A percentile compares a stretch with the other conserved stretches of the same genome.
Evolutionary conservation across 345 rosid genomes (phyloP).

Genomic region (Sisymbrium irio): DNA sequence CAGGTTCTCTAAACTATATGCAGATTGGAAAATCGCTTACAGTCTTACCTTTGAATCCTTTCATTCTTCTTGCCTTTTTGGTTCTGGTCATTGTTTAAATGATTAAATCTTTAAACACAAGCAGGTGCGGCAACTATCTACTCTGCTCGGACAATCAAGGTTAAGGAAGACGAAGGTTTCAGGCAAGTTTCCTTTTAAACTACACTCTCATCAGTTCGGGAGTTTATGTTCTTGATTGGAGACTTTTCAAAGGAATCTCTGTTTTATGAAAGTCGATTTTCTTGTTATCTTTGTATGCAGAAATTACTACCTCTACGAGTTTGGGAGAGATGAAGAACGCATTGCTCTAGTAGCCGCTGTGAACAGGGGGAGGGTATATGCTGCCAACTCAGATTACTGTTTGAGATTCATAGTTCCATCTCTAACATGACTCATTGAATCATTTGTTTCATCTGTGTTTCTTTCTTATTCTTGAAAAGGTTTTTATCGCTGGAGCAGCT

Average conservation of each 20-base stretch:
- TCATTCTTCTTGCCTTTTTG: not conserved
- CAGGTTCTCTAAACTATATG: slow-evolving; percentile 46
- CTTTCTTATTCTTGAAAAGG: slow-evolving; percentile 36
- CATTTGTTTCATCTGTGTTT: slow-evolving; percentile 11
- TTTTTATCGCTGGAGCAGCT: slow-evolving; percentile 81
- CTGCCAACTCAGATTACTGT: slow-evolving; percentile 8
- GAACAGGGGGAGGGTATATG: slow-evolving; percentile 72
- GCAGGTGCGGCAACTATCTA: slow-evolving; percentile 76
- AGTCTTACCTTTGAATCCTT: not conserved
- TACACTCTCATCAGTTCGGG: not conserved
- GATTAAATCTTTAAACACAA: not conserved
- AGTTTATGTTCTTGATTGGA: not conserved
- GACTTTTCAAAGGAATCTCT: not conserved
- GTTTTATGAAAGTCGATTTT: slow-evolving; percentile 1
- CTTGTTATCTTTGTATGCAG: slow-evolving; percentile 36
- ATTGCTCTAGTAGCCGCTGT: slow-evolving; percentile 71
- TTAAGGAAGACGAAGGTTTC: slow-evolving; percentile 84
- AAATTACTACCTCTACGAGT: slow-evolving; percentile 87
- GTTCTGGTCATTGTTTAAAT: not conserved
- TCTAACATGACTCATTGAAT: not conserved
- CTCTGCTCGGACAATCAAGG: slow-evolving; percentile 81
- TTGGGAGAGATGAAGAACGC: slow-evolving; percentile 74
- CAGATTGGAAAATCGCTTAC: not conserved
- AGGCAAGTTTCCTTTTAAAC: slow-evolving; percentile 45
- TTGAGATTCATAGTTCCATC: not conserved